These are phyloP conservation scores for Dichomitus squalens DNA, from an alignment of 1,284 basidiomycete species.

Conservation along the genomic window DNA sequence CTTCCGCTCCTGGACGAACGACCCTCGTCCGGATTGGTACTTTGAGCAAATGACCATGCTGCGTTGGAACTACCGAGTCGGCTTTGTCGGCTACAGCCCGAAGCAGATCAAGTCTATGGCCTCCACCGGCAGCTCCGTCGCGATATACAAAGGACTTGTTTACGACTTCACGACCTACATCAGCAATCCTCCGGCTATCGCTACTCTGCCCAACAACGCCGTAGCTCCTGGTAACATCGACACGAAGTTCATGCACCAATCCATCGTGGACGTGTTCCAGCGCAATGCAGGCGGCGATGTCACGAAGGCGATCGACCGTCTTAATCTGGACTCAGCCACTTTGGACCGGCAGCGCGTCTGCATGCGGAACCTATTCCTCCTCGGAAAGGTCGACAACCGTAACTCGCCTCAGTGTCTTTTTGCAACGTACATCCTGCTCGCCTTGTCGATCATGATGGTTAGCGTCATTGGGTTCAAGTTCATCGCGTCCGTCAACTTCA, in stretches of 20 bases:
- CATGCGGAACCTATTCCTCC: slow-evolving; percentile 89
- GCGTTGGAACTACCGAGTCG: slow-evolving; percentile 86
- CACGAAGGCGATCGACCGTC: slow-evolving; percentile 74
- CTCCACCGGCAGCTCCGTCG: slow-evolving; percentile 66
- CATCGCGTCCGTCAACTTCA: slow-evolving; percentile 91
- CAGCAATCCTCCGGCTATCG: slow-evolving; percentile 51
- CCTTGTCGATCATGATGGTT: slow-evolving; percentile 91
- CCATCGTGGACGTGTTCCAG: slow-evolving; percentile 83
- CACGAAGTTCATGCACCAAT: slow-evolving; percentile 78
- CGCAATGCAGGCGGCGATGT: slow-evolving; percentile 84
- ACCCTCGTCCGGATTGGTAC: slow-evolving; percentile 97
- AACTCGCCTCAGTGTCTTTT: slow-evolving; percentile 92
- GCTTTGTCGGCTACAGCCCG: slow-evolving; percentile 88
- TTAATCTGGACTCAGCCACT: slow-evolving; percentile 69
- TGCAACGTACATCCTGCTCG: slow-evolving; percentile 90
- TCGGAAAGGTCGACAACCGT: slow-evolving; percentile 92
- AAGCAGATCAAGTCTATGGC: slow-evolving; percentile 79
- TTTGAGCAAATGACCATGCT: slow-evolving; percentile 90
- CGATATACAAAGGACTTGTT: slow-evolving; percentile 81
- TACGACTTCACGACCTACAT: slow-evolving; percentile 91
- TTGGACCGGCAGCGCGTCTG: slow-evolving; percentile 84
- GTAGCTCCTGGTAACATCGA: slow-evolving; percentile 57
- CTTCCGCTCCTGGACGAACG: slow-evolving; percentile 86
- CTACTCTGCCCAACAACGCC: slow-evolving; percentile 51
- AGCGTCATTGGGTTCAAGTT: slow-evolving; percentile 98